These are phyloP conservation scores for Claviceps digitariae DNA, from an alignment of 2,329 filamentous ascomycete species.

Conservation along the genomic window DNA sequence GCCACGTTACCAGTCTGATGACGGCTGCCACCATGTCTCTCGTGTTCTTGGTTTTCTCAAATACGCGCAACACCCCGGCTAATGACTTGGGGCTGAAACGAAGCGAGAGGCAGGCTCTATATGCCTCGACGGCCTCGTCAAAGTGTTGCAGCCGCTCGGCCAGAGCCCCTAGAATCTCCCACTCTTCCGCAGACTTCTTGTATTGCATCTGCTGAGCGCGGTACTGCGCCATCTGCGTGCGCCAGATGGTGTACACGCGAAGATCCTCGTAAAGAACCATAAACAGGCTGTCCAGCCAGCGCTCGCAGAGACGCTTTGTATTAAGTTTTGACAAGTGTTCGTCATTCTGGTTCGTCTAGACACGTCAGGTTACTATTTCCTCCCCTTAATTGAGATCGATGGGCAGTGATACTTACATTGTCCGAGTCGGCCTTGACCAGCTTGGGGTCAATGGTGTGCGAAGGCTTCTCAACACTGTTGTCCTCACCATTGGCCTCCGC, in stretches of 20 bases:
- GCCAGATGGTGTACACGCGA: slow-evolving; percentile 97
- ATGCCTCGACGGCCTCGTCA: slow-evolving; percentile 87
- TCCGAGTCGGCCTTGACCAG: slow-evolving; percentile 65
- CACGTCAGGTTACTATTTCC: not conserved
- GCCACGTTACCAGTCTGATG: slow-evolving; percentile 89
- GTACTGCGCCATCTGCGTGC: slow-evolving; percentile 93
- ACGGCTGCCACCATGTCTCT: slow-evolving; percentile 71
- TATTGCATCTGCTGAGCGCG: slow-evolving; percentile 88
- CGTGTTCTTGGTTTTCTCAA: slow-evolving; percentile 66
- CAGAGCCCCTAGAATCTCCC: slow-evolving; percentile 91
- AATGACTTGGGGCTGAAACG: slow-evolving; percentile 91
- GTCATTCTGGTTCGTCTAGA: slow-evolving; percentile 48
- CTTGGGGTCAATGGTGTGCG: slow-evolving; percentile 63
- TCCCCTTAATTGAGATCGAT: not conserved
- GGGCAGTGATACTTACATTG: slow-evolving; percentile 34
- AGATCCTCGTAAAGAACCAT: slow-evolving; percentile 99
- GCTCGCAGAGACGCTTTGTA: slow-evolving; percentile 92
- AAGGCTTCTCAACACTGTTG: slow-evolving; percentile 57
- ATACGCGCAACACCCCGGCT: slow-evolving; percentile 66
- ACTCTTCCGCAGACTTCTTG: slow-evolving; percentile 92
- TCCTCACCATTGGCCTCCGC: slow-evolving; percentile 25
- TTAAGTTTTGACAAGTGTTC: slow-evolving; percentile 79
- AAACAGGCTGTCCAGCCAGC: slow-evolving; percentile 96
- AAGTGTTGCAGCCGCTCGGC: slow-evolving; percentile 86
- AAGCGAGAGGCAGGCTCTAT: slow-evolving; percentile 71